Evolutionary conservation across 345 rosid genomes (phyloP).

Genomic region (Firmiana major): DNA sequence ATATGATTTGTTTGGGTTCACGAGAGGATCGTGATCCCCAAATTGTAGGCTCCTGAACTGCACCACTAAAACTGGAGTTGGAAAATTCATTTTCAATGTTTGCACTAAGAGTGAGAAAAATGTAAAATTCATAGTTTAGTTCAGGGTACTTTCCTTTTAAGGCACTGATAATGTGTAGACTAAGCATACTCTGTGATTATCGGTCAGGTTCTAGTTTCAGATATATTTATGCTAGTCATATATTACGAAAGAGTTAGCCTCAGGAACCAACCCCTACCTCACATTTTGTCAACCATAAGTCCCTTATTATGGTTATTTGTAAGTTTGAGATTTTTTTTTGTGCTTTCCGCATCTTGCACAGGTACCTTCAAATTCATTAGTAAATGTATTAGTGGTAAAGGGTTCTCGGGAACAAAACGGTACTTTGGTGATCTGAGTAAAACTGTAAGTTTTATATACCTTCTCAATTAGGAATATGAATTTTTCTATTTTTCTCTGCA

Average conservation of each 20-base stretch:
- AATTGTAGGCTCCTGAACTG: neutral
- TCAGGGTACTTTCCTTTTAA: neutral
- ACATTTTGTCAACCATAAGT: neutral
- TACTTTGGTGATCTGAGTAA: conserved; percentile 91
- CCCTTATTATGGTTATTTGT: conserved; percentile 11
- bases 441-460: conserved; percentile 52
- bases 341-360: conserved; percentile 26
- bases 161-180: neutral
- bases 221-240: neutral
- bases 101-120: neutral
- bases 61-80: neutral
- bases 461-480: conserved; percentile 2
- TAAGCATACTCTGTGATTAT: neutral
- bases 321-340: conserved; percentile 17
- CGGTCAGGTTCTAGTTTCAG: neutral
- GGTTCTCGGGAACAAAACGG: conserved; percentile 82
- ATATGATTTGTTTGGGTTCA: neutral
- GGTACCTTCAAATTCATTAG: conserved; percentile 87
- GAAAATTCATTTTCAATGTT: neutral
- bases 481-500: conserved; percentile 4
- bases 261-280: neutral
- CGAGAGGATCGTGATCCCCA: neutral
- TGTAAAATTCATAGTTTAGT: neutral
- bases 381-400: conserved; percentile 65
- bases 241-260: neutral